Evolutionary conservation across 2,329 filamentous ascomycete species (phyloP).

Genomic region (Penicillium rolfsii): DNA sequence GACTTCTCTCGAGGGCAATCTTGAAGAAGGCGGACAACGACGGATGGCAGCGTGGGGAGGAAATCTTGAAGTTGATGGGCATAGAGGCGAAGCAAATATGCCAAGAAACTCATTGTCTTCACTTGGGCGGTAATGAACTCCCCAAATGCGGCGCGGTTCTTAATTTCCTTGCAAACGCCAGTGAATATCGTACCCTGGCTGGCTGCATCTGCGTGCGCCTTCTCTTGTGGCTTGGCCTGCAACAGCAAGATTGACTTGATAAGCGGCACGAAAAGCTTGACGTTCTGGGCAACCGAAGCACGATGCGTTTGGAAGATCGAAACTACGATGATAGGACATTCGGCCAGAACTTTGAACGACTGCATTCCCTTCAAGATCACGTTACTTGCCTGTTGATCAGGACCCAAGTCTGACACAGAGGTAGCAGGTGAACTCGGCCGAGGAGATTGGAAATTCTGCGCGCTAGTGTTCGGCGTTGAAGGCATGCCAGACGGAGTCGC

Average conservation of each 20-base stretch:
- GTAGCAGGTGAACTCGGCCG: conserved; percentile 87
- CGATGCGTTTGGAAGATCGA: conserved; percentile 96
- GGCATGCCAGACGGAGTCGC: conserved; percentile 56
- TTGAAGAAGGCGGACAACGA: conserved; percentile 86
- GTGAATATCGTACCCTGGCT: conserved; percentile 82
- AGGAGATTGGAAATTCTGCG: conserved; percentile 79
- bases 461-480: conserved; percentile 55
- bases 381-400: conserved; percentile 79
- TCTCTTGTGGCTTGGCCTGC: conserved; percentile 90
- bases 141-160: conserved; percentile 89
- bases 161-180: conserved; percentile 89
- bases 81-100: conserved; percentile 87
- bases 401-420: conserved; percentile 75
- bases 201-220: conserved; percentile 83
- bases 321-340: conserved; percentile 98
- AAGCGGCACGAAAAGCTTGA: conserved; percentile 87
- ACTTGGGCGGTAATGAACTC: conserved; percentile 98
- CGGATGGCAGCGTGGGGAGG: conserved; percentile 78
- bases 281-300: conserved; percentile 75
- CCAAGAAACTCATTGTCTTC: conserved; percentile 98
- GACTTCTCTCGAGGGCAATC: conserved; percentile 96
- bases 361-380: conserved; percentile 92
- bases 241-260: conserved; percentile 89
- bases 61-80: conserved; percentile 87
- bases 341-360: conserved; percentile 96